Evolutionary conservation across 106 monocot species (phyloP), one percentile per base, ranked within the genome.

Genomic region (Dendrobium nobile): DNA sequence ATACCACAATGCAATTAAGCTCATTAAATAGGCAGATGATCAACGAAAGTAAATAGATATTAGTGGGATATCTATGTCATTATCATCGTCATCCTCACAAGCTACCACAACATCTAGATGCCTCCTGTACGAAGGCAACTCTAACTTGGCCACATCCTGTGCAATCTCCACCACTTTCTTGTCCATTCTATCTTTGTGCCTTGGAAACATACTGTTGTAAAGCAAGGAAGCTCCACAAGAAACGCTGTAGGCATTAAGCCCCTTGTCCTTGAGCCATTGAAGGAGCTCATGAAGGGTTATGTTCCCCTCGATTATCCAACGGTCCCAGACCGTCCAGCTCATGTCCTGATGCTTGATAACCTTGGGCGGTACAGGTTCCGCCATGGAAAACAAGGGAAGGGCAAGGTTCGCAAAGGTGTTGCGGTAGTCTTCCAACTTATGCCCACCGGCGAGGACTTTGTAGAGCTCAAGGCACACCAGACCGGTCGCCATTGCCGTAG

Each of bases 261-360:
- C 90, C 67, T 75, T 84, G 31, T 83, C 84, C 79, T 92, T 86
- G 11, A 90, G 86, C 90, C 92, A 92, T 13, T 88, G 73, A 10
- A 92, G 82, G 20, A 92, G 88, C 82, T 90, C 90, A 20, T 78
- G 74, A 13, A 92, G 81, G n/a, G 90, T 92, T 42, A 88, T 72
- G 77, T 92, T 45, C 7, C 84, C 86, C 2, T 86, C 40, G 9
- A 92, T 78, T 3, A 75, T 75, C 90, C 84, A 88, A 8, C 81
- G 87, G 78, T 87, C 87, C 87, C 87, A 87, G 1, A 84, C 84
- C 4, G 87, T 87, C 87, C 87, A 87, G 73, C 75, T 81, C 84
- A 84, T 81, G 80, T 84, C 87, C n/a, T 47, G 84, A 43, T 84
- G 78, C 77, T 81, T 81, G 33, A 81, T 79, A 13, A 79, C 55